A percentile compares a stretch with the other conserved stretches of the same genome.
Evolutionary conservation across 805 yeast genomes (phyloP).

Genomic region (Ascoidea tarda): DNA sequence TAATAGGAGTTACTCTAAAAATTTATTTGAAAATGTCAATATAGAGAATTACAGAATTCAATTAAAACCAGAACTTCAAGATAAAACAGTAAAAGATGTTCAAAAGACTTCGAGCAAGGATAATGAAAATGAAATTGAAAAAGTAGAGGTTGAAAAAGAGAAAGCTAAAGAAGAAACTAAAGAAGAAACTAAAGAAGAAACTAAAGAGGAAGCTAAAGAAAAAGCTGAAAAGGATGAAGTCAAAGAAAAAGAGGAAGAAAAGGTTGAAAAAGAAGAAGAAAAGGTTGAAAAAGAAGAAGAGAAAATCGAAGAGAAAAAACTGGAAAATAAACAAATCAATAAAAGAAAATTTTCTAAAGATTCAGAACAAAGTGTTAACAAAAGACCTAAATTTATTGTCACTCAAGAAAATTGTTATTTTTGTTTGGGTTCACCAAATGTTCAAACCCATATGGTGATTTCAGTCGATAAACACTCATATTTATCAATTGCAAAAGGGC

Average conservation of each 20-base stretch:
- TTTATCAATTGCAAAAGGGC: slow-evolving; percentile 77
- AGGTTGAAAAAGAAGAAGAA: neutral
- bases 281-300: neutral
- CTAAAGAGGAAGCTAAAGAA: neutral
- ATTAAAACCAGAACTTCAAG: too few relatives aligned
- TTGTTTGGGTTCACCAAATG: slow-evolving; percentile 66
- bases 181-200: neutral
- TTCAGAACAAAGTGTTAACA: neutral
- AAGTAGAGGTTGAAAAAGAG: too few relatives aligned
- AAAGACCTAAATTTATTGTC: slow-evolving; percentile 16
- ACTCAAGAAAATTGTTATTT: slow-evolving; percentile 61
- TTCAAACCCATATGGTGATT: slow-evolving; percentile 69
- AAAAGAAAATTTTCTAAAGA: neutral
- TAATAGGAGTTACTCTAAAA: neutral
- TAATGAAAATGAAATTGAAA: too few relatives aligned
- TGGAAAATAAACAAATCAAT: too few relatives aligned
- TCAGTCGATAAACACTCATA: slow-evolving; percentile 57
- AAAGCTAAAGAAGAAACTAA: neutral
- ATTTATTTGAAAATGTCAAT: neutral
- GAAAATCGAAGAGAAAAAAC: too few relatives aligned
- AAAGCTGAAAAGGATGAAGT: neutral
- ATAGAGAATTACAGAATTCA: neutral
- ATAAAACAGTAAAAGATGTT: too few relatives aligned
- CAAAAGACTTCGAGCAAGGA: too few relatives aligned
- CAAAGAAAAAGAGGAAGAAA: neutral